Evolutionary conservation across 345 rosid genomes (phyloP), one percentile per base, ranked within the genome.

Genomic region (Barbarea vulgaris): DNA sequence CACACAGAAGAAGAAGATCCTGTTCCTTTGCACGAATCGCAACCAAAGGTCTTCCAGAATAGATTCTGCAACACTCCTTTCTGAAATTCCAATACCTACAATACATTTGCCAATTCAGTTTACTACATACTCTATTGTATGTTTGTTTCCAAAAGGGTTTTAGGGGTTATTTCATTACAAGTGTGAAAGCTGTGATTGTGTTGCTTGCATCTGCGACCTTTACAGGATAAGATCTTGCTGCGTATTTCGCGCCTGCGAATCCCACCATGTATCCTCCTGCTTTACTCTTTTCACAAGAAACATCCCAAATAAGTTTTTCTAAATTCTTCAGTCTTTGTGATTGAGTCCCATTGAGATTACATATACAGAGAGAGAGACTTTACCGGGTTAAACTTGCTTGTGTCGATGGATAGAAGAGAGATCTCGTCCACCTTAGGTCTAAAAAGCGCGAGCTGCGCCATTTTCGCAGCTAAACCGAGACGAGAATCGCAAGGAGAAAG

Each of bases 401-500:
- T 78, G 15, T 84, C 80, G 82, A 95, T 71, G 73, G 97, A 84
- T n/a, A 95, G 92, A 66, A 91, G 91, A 59, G 99, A 85, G 48
- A 91, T 82, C 83, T 95, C 91, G 9, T 95, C 97, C 5, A 91
- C 89, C 75, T 81, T 82, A 0, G 97, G 97, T 82, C 97, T 73
- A 74, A 90, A 95, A 31, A 91, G 78, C 3, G 97, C 86, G 3
- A 95, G 84, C 77, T 84, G 84, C 1, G 96, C 88, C 25, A 7
- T 39, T 33, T 84, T 81, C 21, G 77, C 62, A 3, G 85, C 64
- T 4, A 95, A 82, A 55, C 75, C 80, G 17, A 91, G 97, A 21
- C 97, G 99, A 12, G 53, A 64, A 64, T 95, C 97, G 14, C 99
- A 90, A 13, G 97, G 99, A 0, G 99, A 95, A 81, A 88, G 91